Base-by-base conservation (phyloP, 129 eudicot species). In the Flaveria trinervia region DNA sequence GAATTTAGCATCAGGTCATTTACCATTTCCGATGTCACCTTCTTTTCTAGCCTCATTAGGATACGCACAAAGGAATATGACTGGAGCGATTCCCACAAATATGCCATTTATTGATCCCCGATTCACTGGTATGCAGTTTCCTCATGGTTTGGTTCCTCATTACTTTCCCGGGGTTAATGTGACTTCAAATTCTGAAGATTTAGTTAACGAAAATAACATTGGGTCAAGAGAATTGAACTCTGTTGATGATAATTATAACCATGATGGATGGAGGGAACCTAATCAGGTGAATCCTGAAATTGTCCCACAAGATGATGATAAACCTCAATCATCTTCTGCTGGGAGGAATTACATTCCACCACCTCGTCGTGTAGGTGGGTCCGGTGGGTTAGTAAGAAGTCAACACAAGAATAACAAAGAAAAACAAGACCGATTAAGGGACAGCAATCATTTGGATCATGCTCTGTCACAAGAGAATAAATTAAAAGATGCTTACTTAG, bases 1-100 rank as follows among this genome's bases (percentile, higher is more conserved):
- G 66, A 87, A 85, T 80, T 68, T 85, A 64, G 75, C 86, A 51
- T 76, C 92, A 2, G 85, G 81, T 56, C 92, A 91, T 51, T 61
- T 86, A 74, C 97, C 98, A 33, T 85, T 80, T 80, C 89, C 90
- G 2, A 61, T 89, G 46, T 71, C 99, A 0, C 90, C 93, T 0
- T 87, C 96, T 6, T 81, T 89, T 72, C 81, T 94, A 30, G 88
- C 96, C 68, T 84, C 96, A 10, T 79, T 89, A 82, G 99, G 97
- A 48, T 89, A 85, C 82, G 66, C 81, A 54, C 96, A 89, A 71
- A 83, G 86, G 78, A 86, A 79, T 79, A 20, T 91, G 68, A 76
- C 89, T 14, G 93, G 92, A 70, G 78, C 88, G 87, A 57, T 86
- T 80, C 96, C 98, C 25, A 4, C 86, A 17, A 88, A 86, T 82